Conservation (phyloP, 2,329 filamentous ascomycete species). For the Tolypocladium paradoxum region DNA sequence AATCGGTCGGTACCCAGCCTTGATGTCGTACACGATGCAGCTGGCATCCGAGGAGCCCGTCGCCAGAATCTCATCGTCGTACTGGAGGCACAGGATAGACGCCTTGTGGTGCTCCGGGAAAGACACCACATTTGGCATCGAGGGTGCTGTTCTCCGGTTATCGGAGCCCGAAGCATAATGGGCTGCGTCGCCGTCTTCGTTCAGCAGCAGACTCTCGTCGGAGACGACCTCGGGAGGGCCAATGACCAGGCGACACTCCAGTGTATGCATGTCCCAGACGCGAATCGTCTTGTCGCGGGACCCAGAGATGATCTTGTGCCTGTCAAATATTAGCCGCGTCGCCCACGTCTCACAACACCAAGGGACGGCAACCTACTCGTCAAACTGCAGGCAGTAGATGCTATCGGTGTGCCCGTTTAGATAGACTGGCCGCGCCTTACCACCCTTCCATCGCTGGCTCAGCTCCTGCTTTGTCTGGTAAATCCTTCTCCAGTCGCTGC, state of each 20-base stretch:
- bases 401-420: slow-evolving; percentile 90
- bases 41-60: slow-evolving; percentile 89
- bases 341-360: neutral
- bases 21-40: slow-evolving; percentile 84
- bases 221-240: slow-evolving; percentile 60
- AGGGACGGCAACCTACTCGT: slow-evolving; percentile 54
- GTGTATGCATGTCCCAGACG: slow-evolving; percentile 88
- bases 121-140: slow-evolving; percentile 42
- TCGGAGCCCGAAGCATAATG: slow-evolving; percentile 47
- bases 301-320: slow-evolving; percentile 90
- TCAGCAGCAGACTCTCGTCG: slow-evolving; percentile 38
- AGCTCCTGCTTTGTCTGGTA: slow-evolving; percentile 69
- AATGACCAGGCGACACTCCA: slow-evolving; percentile 76
- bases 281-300: slow-evolving; percentile 92
- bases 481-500: slow-evolving; percentile 77
- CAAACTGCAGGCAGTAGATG: slow-evolving; percentile 96
- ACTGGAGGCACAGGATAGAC: slow-evolving; percentile 90
- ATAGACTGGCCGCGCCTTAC: slow-evolving; percentile 73
- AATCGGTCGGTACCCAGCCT: slow-evolving; percentile 67
- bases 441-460: slow-evolving; percentile 67
- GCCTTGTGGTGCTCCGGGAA: slow-evolving; percentile 69
- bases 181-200: slow-evolving; percentile 36
- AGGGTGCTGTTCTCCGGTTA: slow-evolving; percentile 32
- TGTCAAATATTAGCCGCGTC: slow-evolving; percentile 30
- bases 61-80: slow-evolving; percentile 84